These are phyloP conservation scores for Platanthera guangdongensis DNA, from an alignment of 106 monocot genomes.

Conservation along the genomic window DNA sequence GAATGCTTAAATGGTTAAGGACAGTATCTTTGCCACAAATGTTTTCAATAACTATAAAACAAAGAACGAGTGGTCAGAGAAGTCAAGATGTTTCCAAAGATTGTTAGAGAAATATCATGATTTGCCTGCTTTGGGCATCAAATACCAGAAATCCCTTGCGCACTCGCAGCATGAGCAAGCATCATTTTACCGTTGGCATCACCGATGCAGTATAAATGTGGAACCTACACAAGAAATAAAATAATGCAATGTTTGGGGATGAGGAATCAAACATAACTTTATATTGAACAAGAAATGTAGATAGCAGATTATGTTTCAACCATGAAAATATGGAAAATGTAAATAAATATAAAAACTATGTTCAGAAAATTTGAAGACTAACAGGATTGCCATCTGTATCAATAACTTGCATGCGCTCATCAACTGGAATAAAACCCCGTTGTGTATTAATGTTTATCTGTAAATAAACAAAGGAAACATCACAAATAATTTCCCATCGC, in stretches of 20 bases:
- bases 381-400: constrained; percentile 75
- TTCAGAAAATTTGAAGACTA: constrained; percentile 12
- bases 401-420: constrained; percentile 89
- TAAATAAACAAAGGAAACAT: constrained; percentile 6
- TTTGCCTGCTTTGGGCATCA: background rate
- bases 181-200: constrained; percentile 99
- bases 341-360: background rate
- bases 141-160: constrained; percentile 96
- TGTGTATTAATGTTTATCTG: constrained; percentile 92
- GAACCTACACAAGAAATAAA: constrained; percentile 37
- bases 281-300: background rate
- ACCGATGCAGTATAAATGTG: constrained; percentile 93
- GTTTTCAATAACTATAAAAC: constrained; percentile 67
- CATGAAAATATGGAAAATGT: background rate
- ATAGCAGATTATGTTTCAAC: background rate
- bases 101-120: background rate
- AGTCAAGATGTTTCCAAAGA: background rate
- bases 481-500: background rate
- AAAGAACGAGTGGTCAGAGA: background rate
- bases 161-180: constrained; percentile 99
- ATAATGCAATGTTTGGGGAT: background rate
- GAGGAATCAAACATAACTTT: background rate
- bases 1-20: constrained; percentile 93
- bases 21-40: constrained; percentile 77
- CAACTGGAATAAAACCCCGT: constrained; percentile 95